These are phyloP conservation scores for Amaranthus cruentus DNA, from an alignment of 148 eudicot genomes.

Conservation along the genomic window DNA sequence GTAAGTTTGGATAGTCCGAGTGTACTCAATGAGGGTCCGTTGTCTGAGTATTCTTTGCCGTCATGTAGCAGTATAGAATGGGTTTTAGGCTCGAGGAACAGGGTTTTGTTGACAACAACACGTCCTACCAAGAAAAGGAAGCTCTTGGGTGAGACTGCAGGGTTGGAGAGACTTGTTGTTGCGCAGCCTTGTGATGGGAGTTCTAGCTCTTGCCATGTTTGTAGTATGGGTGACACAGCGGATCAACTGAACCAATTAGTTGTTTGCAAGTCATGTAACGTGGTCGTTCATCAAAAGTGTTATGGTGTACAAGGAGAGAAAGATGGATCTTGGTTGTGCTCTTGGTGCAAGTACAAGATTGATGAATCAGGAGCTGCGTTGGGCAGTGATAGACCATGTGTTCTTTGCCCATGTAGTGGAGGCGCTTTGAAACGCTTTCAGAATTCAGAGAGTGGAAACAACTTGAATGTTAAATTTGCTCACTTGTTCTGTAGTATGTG, in stretches of 20 bases:
- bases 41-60: conserved; percentile 14
- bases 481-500: conserved; percentile 93
- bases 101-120: conserved; percentile 66
- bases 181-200: conserved; percentile 60
- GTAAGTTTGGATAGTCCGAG: conserved; percentile 22
- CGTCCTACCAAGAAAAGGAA: conserved; percentile 88
- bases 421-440: conserved; percentile 77
- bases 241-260: conserved; percentile 64
- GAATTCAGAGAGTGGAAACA: conserved; percentile 37
- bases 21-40: conserved; percentile 24
- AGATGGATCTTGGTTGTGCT: conserved; percentile 61
- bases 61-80: conserved; percentile 69
- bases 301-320: conserved; percentile 81
- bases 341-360: conserved; percentile 65
- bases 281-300: conserved; percentile 82
- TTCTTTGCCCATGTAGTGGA: conserved; percentile 71
- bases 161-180: conserved; percentile 71
- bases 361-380: conserved; percentile 23
- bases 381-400: conserved; percentile 49
- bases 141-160: conserved; percentile 74
- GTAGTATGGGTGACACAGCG: conserved; percentile 68
- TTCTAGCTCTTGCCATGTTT: conserved; percentile 68
- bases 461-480: conserved; percentile 46
- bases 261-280: conserved; percentile 65
- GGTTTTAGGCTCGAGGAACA: conserved; percentile 89